These are phyloP conservation scores for Sungouiella thailandica DNA, from an alignment of 805 yeast genomes.

Conservation along the genomic window DNA sequence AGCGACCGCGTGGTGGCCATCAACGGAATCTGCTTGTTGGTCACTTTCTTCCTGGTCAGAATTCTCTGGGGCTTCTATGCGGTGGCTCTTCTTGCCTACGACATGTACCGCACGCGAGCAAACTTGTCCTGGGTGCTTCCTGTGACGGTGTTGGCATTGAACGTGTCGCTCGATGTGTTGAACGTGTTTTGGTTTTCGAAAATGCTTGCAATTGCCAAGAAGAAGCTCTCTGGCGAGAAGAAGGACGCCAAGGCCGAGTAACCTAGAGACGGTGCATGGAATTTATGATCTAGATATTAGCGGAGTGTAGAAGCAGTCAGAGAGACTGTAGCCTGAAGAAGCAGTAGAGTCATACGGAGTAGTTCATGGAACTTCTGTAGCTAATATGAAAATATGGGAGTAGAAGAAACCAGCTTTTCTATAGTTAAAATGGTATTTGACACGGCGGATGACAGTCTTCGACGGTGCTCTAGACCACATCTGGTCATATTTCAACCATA, in stretches of 20 bases:
- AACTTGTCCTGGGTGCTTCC: constrained; percentile 39
- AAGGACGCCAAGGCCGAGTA: not conserved
- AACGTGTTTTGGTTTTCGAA: constrained; percentile 85
- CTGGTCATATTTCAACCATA: too few relatives aligned
- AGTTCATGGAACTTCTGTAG: too few relatives aligned
- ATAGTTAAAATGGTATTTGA: too few relatives aligned
- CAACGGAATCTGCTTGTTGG: constrained; percentile 69
- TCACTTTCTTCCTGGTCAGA: constrained; percentile 71
- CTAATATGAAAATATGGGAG: too few relatives aligned
- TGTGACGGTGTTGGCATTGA: constrained; percentile 47
- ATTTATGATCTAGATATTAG: too few relatives aligned
- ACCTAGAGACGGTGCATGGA: too few relatives aligned
- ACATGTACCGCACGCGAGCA: constrained; percentile 41
- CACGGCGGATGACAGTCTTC: too few relatives aligned
- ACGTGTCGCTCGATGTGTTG: constrained; percentile 58
- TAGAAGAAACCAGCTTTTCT: too few relatives aligned
- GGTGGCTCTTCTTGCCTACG: constrained; percentile 45
- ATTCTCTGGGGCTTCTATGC: constrained; percentile 86
- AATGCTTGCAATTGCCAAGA: constrained; percentile 73
- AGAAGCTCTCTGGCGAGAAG: constrained; percentile 28
- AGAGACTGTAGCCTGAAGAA: too few relatives aligned
- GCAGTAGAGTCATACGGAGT: too few relatives aligned
- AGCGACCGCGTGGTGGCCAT: constrained; percentile 48
- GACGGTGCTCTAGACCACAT: too few relatives aligned
- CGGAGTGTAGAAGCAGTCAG: too few relatives aligned